Percentiles rank a stretch among this genome's conserved stretches.
phyloP scores from a whole-genome alignment of 352 stramenopile genomes.

The Phytopythium litorale region DNA sequence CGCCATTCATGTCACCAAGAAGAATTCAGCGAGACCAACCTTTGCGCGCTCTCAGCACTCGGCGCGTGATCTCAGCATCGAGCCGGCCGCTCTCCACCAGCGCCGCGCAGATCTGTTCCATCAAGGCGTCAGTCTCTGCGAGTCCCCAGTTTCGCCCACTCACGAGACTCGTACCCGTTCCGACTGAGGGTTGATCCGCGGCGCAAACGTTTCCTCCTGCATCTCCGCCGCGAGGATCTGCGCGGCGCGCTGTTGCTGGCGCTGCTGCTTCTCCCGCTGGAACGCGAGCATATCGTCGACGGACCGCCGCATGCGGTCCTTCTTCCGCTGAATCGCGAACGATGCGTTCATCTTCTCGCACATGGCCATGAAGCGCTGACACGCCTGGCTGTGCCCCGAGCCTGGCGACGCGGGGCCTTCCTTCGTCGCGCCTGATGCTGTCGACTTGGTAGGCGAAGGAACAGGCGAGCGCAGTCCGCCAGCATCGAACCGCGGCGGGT shows the following conservation, averaged over 20 bases:
- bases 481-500: constrained; percentile 12
- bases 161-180: constrained; percentile 22
- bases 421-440: not conserved
- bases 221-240: constrained; percentile 24
- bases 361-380: constrained; percentile 48
- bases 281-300: constrained; percentile 53
- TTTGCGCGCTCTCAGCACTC: constrained; percentile 22
- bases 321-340: constrained; percentile 39
- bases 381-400: constrained; percentile 28
- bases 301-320: constrained; percentile 39
- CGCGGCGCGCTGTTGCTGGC: constrained; percentile 29
- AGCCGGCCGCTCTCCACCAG: constrained; percentile 37
- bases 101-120: constrained; percentile 39
- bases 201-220: constrained; percentile 40
- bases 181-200: constrained; percentile 43
- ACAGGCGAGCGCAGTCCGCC: constrained; percentile 6
- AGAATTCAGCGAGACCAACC: not conserved
- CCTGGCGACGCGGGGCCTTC: not conserved
- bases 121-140: not conserved
- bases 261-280: constrained; percentile 36
- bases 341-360: constrained; percentile 48
- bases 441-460: constrained; percentile 1
- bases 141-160: not conserved
- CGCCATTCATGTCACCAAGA: not conserved
- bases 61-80: constrained; percentile 17